Evolutionary conservation across 2,329 filamentous ascomycete species (phyloP).

Genomic region (Colletotrichum camelliae): DNA sequence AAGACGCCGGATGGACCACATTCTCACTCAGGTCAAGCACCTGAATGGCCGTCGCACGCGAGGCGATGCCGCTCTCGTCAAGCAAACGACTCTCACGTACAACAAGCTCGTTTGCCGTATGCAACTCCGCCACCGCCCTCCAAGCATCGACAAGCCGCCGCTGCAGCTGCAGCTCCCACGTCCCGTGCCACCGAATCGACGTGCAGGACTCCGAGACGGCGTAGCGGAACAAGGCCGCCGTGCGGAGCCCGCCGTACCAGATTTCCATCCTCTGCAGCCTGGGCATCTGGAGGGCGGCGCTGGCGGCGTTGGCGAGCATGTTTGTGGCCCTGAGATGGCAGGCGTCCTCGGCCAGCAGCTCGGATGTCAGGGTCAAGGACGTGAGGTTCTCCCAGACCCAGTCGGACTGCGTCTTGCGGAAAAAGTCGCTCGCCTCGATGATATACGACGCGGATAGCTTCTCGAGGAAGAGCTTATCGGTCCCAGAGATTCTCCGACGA

Average conservation of each 20-base stretch:
- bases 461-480: neutral
- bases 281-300: neutral
- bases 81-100: neutral
- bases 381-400: neutral
- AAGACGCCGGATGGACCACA: neutral
- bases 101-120: neutral
- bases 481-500: neutral
- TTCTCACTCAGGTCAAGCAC: neutral
- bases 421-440: neutral
- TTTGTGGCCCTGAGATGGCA: neutral
- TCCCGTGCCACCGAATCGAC: neutral
- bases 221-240: neutral
- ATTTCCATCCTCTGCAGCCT: neutral
- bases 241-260: neutral
- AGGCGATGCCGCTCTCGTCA: neutral
- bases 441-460: neutral
- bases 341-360: neutral
- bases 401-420: neutral
- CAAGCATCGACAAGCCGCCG: neutral
- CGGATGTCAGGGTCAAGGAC: neutral
- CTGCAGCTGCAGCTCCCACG: neutral
- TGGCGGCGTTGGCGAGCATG: neutral
- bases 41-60: neutral
- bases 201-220: neutral
- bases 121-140: neutral